phyloP scores from a whole-genome alignment of 2,329 filamentous ascomycete species.

The Macroventuria anomochaeta region DNA sequence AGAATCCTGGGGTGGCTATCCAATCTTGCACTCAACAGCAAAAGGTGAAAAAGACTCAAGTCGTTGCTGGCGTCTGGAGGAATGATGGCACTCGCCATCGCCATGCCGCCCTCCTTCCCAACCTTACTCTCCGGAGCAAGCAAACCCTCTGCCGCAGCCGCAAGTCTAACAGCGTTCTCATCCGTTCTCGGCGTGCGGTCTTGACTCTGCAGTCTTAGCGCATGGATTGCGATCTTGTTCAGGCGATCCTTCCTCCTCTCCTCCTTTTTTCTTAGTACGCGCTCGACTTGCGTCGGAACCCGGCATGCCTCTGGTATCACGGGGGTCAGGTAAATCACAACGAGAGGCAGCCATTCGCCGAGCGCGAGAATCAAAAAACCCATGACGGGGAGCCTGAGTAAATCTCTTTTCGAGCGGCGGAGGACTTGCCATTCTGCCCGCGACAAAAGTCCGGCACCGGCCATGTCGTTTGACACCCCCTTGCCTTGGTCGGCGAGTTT shows the following conservation, averaged over 20 bases:
- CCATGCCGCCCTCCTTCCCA: constrained; percentile 6
- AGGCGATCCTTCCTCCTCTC: constrained; percentile 29
- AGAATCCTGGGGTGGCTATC: constrained; percentile 42
- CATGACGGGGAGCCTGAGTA: constrained; percentile 80
- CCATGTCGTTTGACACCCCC: constrained; percentile 2
- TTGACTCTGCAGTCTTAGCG: constrained; percentile 23
- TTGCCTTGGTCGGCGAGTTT: constrained; percentile 25
- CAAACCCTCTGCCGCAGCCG: constrained; percentile 8
- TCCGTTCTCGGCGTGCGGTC: constrained; percentile 1
- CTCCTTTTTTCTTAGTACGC: constrained; percentile 62
- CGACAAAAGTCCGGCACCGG: constrained; percentile 51
- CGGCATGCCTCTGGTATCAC: constrained; percentile 83
- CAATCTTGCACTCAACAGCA: constrained; percentile 27
- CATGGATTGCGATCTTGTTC: constrained; percentile 23
- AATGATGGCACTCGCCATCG: constrained; percentile 13
- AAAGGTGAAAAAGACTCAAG: constrained; percentile 25
- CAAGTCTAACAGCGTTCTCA: constrained; percentile 1
- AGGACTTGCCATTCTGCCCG: constrained; percentile 75
- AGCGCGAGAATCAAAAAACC: constrained; percentile 75
- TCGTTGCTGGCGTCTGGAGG: constrained; percentile 6
- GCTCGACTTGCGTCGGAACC: constrained; percentile 76
- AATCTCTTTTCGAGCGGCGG: constrained; percentile 71
- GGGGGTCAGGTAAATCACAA: constrained; percentile 73
- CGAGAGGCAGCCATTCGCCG: constrained; percentile 84
- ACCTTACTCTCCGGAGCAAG: neutral